Evolutionary conservation across 345 rosid genomes (phyloP).

Genomic region (Gossypium ekmanianum): DNA sequence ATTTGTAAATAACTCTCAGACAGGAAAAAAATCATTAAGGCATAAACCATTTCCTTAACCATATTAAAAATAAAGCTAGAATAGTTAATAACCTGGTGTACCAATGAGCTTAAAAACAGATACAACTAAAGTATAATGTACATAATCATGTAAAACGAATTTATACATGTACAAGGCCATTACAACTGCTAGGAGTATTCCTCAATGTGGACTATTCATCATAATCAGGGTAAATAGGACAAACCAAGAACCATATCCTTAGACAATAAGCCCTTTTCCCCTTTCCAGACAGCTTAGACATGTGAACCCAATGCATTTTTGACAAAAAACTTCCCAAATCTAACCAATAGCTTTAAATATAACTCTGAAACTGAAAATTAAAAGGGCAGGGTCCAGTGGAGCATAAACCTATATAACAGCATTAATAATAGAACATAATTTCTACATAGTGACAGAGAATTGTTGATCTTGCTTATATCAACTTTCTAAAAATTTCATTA

Average conservation of each 20-base stretch:
- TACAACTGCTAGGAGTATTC: not conserved
- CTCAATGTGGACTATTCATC: not conserved
- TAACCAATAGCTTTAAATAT: not conserved
- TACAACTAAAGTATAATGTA: not conserved
- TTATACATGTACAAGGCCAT: not conserved
- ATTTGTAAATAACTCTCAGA: not conserved
- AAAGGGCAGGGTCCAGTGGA: not conserved
- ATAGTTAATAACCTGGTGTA: not conserved
- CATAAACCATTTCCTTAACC: not conserved
- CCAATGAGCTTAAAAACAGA: not conserved
- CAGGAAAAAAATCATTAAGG: not conserved
- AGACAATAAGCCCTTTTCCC: not conserved
- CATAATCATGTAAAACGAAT: conserved; percentile 5
- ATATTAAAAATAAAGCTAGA: not conserved
- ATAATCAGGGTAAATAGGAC: not conserved
- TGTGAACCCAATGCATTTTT: not conserved
- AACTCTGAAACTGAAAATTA: not conserved
- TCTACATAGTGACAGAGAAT: not conserved
- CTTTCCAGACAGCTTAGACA: not conserved
- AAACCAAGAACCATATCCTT: not conserved
- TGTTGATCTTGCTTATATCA: not conserved
- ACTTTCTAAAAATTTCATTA: not conserved
- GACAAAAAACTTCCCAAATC: not conserved
- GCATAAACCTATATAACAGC: not conserved
- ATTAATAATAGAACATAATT: not conserved